Base-by-base conservation (phyloP, 2,329 filamentous ascomycete species). In the Cladosporium cucumerinum region DNA sequence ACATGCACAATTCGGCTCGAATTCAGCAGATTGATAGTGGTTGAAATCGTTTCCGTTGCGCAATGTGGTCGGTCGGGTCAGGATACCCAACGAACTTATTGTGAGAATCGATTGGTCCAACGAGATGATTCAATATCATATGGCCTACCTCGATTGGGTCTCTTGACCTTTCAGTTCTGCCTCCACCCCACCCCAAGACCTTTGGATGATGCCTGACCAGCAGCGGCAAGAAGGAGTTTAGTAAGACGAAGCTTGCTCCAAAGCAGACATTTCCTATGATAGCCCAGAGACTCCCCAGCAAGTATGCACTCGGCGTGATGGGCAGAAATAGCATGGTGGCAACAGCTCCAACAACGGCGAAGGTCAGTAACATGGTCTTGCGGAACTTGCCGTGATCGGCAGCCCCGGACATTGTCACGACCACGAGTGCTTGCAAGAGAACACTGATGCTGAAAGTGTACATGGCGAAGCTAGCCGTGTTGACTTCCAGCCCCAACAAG, bases 371-470 rank as follows among this genome's bases (percentile, higher is more conserved):
- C 23, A 99, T 85, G 62, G 88, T 90, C 82, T 98, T 99, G 66
- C 95, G 88, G 52, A 43, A 61, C 23, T 32, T 46, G 51, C 63
- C 63, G 34, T 60, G 55, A 25, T 65, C 55, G 5, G 55, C 63
- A 5, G 80, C 93, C 95, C 26, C 76, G 74, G 68, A 95, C 95
- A 78, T 98, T 94, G 76, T 99, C 95, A 99, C 92, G 51, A 99
- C 96, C 32, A 98, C 81, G 30, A 98, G 79, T 1, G 93, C 91
- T 76, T 99, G 95, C 12, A 97, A 78, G 23, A 97, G 78, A 1
- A 99, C 95, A 75, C 92, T 96, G 73, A 96, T 82, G 65, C 93
- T 96, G 78, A 99, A 99, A 1, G 93, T 97, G 79, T 98, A 98
- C 92, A 98, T 96, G 75, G 93, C 94, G 77, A 98, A 97, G 77